Percentiles rank a stretch among this genome's conserved stretches.
These are phyloP conservation scores for Marasmius tenuissimus DNA, from an alignment of 1,284 basidiomycete species.

Conservation along the genomic window DNA sequence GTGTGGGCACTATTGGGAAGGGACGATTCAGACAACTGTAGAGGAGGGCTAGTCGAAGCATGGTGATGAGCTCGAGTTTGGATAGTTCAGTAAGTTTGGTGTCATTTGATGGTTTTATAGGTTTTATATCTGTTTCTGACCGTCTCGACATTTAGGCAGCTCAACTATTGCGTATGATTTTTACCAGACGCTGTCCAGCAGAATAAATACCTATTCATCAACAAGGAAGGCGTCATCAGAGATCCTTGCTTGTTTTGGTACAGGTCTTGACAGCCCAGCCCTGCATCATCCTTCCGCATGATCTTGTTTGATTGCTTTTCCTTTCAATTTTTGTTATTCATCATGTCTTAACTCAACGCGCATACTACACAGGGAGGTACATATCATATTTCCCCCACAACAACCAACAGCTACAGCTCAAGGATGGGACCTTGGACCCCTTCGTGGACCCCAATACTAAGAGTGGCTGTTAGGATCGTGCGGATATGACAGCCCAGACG, in stretches of 20 bases:
- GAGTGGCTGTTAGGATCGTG: too few species aligned
- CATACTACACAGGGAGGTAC: too few species aligned
- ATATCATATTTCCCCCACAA: too few species aligned
- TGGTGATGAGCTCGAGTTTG: slow-evolving; percentile 92
- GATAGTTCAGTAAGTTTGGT: slow-evolving; percentile 77
- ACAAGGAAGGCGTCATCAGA: slow-evolving; percentile 79
- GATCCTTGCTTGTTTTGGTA: slow-evolving; percentile 86
- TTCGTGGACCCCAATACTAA: too few species aligned
- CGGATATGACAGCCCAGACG: too few species aligned
- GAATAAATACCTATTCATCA: slow-evolving; percentile 90
- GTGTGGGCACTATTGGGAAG: slow-evolving; percentile 94
- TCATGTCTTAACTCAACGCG: too few species aligned
- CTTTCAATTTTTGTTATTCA: not conserved
- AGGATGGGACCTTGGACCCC: too few species aligned
- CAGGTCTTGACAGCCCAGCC: slow-evolving; percentile 65
- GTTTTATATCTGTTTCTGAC: not conserved
- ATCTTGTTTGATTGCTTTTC: not conserved
- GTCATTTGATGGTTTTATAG: not conserved
- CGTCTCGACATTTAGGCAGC: slow-evolving; percentile 55
- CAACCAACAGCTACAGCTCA: too few species aligned
- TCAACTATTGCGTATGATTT: slow-evolving; percentile 88
- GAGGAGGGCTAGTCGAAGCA: slow-evolving; percentile 80
- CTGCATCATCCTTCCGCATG: not conserved
- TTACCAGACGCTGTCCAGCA: slow-evolving; percentile 81
- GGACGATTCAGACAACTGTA: slow-evolving; percentile 85